These are phyloP conservation scores for Kazachstania kunashirensis DNA, from an alignment of 805 yeast genomes.

Conservation along the genomic window DNA sequence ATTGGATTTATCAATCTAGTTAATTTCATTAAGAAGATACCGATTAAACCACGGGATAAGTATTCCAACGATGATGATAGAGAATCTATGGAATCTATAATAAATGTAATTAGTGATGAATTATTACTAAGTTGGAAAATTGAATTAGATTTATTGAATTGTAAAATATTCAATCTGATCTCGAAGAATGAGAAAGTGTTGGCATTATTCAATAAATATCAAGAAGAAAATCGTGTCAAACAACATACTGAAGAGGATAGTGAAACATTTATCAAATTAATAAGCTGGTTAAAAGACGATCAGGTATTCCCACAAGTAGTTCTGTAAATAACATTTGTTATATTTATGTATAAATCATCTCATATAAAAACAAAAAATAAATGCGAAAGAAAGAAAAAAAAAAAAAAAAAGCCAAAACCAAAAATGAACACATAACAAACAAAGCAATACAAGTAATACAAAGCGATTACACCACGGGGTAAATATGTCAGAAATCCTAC, in stretches of 20 bases:
- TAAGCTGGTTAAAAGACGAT: slow-evolving; percentile 19
- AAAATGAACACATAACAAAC: slow-evolving; percentile 10
- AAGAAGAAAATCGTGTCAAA: neutral
- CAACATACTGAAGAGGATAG: slow-evolving; percentile 5
- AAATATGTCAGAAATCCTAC: slow-evolving; percentile 28
- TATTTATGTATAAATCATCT: no score
- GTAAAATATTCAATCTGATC: slow-evolving; percentile 12
- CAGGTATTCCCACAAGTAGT: no score
- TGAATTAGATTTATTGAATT: slow-evolving; percentile 18
- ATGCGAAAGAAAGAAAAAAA: no score
- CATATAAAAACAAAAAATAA: no score
- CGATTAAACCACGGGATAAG: slow-evolving; percentile 3
- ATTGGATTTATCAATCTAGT: slow-evolving; percentile 19
- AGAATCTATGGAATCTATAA: slow-evolving; percentile 6
- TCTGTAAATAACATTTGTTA: no score
- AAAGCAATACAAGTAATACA: slow-evolving; percentile 14
- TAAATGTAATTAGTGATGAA: slow-evolving; percentile 15
- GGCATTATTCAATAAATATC: slow-evolving; percentile 6
- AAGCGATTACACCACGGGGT: no score
- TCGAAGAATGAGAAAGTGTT: slow-evolving; percentile 9
- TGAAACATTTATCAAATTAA: slow-evolving; percentile 10
- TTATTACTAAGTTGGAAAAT: slow-evolving; percentile 18
- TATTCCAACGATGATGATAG: neutral
- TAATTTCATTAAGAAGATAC: slow-evolving; percentile 17
- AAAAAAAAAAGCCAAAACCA: neutral